Percentiles rank a stretch among this genome's conserved stretches.
Evolutionary conservation across 306 rosid species (phyloP).

Genomic region (Urtica urens): DNA sequence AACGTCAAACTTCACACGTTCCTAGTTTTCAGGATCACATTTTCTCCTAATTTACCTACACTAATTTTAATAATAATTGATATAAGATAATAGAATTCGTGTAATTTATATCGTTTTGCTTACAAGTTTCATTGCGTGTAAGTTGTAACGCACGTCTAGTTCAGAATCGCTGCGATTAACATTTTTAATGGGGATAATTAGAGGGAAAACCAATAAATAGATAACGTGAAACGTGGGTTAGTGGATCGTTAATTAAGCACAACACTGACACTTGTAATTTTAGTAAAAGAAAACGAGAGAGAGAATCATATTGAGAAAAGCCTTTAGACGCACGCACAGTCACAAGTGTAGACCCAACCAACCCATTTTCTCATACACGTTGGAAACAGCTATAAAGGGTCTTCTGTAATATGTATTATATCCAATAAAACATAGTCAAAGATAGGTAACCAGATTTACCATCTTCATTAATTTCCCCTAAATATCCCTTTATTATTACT

Average conservation of each 20-base stretch:
- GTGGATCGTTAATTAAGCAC: slow-evolving; percentile 4
- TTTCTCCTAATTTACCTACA: too few species aligned
- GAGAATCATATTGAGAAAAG: slow-evolving; percentile 9
- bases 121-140: background rate
- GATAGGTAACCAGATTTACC: too few species aligned
- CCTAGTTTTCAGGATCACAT: too few species aligned
- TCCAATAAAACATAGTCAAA: too few species aligned
- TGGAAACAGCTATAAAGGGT: slow-evolving; percentile 2
- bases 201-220: slow-evolving; percentile 1
- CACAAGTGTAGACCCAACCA: background rate
- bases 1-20: too few species aligned
- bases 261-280: slow-evolving; percentile 1
- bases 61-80: too few species aligned
- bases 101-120: too few species aligned
- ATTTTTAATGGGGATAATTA: background rate
- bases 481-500: too few species aligned
- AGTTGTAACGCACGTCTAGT: background rate
- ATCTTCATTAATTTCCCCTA: too few species aligned
- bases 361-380: slow-evolving; percentile 9
- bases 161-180: background rate
- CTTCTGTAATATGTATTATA: too few species aligned
- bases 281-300: background rate
- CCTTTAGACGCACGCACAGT: slow-evolving; percentile 24
- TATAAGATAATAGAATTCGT: too few species aligned
- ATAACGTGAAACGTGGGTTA: background rate